Evolutionary conservation across 176 grass and related monocot genomes (phyloP), one percentile per base, ranked within the genome.

Genomic region (Phragmites australis): DNA sequence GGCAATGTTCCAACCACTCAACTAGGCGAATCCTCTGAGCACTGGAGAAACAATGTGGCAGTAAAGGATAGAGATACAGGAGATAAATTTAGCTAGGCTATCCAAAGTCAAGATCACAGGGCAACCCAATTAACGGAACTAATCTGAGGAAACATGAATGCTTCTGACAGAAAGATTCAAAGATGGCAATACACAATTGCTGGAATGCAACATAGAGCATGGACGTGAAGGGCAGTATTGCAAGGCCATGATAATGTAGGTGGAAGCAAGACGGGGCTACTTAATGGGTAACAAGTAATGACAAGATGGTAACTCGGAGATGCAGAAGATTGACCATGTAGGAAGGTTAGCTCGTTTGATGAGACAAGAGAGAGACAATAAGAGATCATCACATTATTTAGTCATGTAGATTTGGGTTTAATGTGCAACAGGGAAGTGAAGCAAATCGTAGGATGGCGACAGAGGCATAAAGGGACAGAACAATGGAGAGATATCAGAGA

Each of bases 61-160:
- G 34, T 6, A 25, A 60, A 60, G 19, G 44, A 76, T 75, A 54
- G 11, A 64, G 9, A 31, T 41, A 60, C 10, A 60, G 27, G 63
- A 58, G 27, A 69, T 57, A 22, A 60, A 5, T 59, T 58, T 22
- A 39, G 52, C 42, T 11, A 49, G 4, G 12, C 29, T 49, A 60
- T 26, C 22, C 8, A 41, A 82, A n/a, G 18, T 19, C 7, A 66
- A 60, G 49, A 45, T n/a, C 41, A 54, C 16, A 80, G 18, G 17
- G 50, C 50, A 70, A 21, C 39, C 56, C 44, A 83, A 49, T 6
- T 74, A 50, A 42, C 19, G 12, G 22, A 2, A 10, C 37, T 48
- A 39, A 34, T 40, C 27, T 48, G 39, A 43, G 46, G 57, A 80
- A 62, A 66, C 43, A 63, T 85, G 58, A 70, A 34, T 67, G 47